A percentile compares a stretch with the other conserved stretches of the same genome.
Conservation (phyloP, 108 stramenopile genomes). For the Pseudonitzschia pungens region DNA sequence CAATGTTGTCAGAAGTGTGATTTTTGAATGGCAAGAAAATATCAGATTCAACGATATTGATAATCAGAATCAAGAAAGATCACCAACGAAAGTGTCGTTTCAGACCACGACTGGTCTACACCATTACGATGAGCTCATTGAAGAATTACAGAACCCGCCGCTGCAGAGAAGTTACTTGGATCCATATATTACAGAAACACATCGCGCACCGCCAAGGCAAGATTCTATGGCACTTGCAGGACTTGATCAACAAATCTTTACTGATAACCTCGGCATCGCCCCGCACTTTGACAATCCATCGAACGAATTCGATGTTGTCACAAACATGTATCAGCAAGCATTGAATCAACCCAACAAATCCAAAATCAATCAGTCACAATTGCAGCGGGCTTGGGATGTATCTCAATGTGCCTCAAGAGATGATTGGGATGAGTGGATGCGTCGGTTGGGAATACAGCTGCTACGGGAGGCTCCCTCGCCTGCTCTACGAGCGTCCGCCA, state of each 20-base stretch:
- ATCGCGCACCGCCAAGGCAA: slow-evolving; percentile 14
- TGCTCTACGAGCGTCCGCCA: slow-evolving; percentile 88
- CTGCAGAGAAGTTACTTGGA: slow-evolving; percentile 32
- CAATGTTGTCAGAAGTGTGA: slow-evolving; percentile 46
- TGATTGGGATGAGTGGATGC: slow-evolving; percentile 98
- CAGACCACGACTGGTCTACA: slow-evolving; percentile 19
- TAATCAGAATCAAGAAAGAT: background rate
- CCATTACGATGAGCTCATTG: slow-evolving; percentile 52
- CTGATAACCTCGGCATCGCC: slow-evolving; percentile 43
- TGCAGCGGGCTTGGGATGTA: slow-evolving; percentile 93
- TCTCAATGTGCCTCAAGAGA: slow-evolving; percentile 85
- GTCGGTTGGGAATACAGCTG: slow-evolving; percentile 88
- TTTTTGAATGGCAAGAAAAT: slow-evolving; percentile 52
- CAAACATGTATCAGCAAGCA: slow-evolving; percentile 18
- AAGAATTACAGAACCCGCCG: slow-evolving; percentile 31
- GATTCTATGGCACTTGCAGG: slow-evolving; percentile 21
- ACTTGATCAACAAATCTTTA: slow-evolving; percentile 27
- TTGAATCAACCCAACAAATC: slow-evolving; percentile 39
- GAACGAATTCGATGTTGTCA: slow-evolving; percentile 14
- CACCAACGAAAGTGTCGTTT: background rate
- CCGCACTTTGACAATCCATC: slow-evolving; percentile 32
- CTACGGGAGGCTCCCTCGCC: slow-evolving; percentile 95
- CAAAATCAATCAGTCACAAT: slow-evolving; percentile 61
- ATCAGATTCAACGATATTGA: slow-evolving; percentile 11
- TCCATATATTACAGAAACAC: slow-evolving; percentile 11